Evolutionary conservation across 108 stramenopile genomes (phyloP).

Genomic region (Stephanodiscus triporus): DNA sequence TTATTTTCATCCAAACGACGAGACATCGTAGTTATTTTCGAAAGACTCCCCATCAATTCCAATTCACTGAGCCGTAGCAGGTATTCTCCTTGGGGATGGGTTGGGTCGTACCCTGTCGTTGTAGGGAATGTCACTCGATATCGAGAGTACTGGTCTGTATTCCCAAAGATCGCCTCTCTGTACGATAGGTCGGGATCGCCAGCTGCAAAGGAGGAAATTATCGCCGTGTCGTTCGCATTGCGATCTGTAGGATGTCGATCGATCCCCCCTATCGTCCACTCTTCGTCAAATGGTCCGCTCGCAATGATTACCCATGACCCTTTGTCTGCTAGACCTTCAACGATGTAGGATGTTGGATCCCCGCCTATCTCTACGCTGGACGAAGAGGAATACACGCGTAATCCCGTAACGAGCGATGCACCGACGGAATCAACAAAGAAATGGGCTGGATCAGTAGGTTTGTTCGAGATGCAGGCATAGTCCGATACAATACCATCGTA

Average conservation of each 20-base stretch:
- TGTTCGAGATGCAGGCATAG: too few relatives aligned
- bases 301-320: background rate
- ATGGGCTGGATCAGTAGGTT: too few relatives aligned
- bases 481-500: too few relatives aligned
- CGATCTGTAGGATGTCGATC: background rate
- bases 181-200: background rate
- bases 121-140: constrained; percentile 1
- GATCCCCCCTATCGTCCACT: background rate
- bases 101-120: background rate
- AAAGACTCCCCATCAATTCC: background rate
- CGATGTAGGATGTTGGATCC: background rate
- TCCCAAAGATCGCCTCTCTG: background rate
- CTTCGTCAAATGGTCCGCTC: background rate
- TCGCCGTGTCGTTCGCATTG: background rate
- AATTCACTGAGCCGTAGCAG: background rate
- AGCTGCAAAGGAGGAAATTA: background rate
- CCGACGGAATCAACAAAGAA: background rate
- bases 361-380: background rate
- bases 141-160: background rate
- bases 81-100: too few relatives aligned
- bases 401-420: background rate
- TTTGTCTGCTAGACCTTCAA: background rate
- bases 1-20: too few relatives aligned
- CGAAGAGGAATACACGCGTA: background rate
- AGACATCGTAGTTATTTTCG: background rate